Base-by-base conservation (phyloP, 2,329 filamentous ascomycete genomes). In the Talaromyces verruculosus region DNA sequence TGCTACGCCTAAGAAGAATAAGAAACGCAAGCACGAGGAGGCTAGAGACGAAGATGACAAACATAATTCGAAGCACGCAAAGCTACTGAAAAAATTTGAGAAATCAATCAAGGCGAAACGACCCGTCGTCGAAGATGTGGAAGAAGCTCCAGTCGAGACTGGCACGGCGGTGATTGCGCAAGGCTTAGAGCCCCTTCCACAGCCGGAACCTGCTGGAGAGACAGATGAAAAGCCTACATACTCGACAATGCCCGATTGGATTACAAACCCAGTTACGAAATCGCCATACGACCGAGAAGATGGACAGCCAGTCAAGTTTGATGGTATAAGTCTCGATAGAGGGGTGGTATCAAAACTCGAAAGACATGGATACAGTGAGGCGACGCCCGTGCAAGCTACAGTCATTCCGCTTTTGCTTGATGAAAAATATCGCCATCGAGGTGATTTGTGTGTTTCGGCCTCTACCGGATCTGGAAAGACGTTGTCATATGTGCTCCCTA, bases 401-500 rank as follows among this genome's bases (percentile, higher is more conserved):
- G 85, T 95, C 0, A 84, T 99, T 30, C 93, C 94, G 0, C 83
- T 96, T 47, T 84, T 99, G 5, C 82, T 96, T 3, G 88, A 87
- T 25, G 86, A 85, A 0, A 84, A 85, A 49, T 82, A 85, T 65
- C 81, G 85, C 41, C 84, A 88, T 41, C 80, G 85, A 1, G 91
- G 92, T 5, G 95, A 99, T 76, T 79, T 99, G 4, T 89, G 96
- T 53, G 89, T 99, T 2, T 95, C 93, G 7, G 95, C 96, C 0
- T 91, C 94, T 1, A 99, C 95, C 0, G 95, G 95, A 8, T 98
- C 95, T 0, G 95, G 95, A 65, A 99, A 99, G 76, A 99, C 95
- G 0, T 78, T 99, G 17, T 91, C 94, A 0, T 99, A 99, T 73
- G 87, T 94, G 0, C 81, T 99, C 2, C 95, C 95, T 0, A 88